Evolutionary conservation across 768 basidiomycete species (phyloP), one percentile per base, ranked within the genome.

Genomic region (Amanita pseudoporphyria): DNA sequence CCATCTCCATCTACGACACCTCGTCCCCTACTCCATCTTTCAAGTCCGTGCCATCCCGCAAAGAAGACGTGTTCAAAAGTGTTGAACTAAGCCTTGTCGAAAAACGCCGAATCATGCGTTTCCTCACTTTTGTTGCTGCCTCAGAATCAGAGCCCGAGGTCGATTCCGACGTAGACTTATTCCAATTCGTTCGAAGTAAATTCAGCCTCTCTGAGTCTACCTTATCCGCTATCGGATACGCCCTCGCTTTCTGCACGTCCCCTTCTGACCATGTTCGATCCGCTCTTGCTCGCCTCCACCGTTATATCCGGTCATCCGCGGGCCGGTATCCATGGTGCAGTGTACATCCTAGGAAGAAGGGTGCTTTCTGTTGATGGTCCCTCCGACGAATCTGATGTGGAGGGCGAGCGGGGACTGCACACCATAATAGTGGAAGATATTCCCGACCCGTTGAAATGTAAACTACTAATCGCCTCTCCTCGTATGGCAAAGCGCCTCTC

Each of bases 41-140:
- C 47, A 77, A 77, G 57, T 74, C 65, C 44, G 94, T 97, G 0
- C 95, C 95, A 1, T 82, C 83, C 28, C 88, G 80, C 67, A 97
- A 96, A 63, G 93, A 93, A 63, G 87, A 89, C 52, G 77, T 98
- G 3, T 97, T 98, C 76, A 92, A 87, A 69, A 83, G 79, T 66
- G 81, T 80, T 59, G 73, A 72, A 7, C 76, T 97, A 6, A 72
- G 73, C 6, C 71, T 97, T 9, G 62, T 93, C 30, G 89, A 94
- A 54, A 98, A 97, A 67, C 71, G 94, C 38, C 75, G 87, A 28
- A 69, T 98, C 21, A 97, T 97, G 87, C 87, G 93, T 51, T 91
- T 95, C 58, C 66, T 98, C 40, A 76, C 83, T 56, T 93, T 90
- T n/a, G n/a, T n/a, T 59, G 83, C 87, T 32, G 76, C 77, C 2